A percentile compares a stretch with the other conserved stretches of the same genome.
Evolutionary conservation across 2,329 filamentous ascomycete species (phyloP).

Genomic region (Verticillium nonalfalfae): DNA sequence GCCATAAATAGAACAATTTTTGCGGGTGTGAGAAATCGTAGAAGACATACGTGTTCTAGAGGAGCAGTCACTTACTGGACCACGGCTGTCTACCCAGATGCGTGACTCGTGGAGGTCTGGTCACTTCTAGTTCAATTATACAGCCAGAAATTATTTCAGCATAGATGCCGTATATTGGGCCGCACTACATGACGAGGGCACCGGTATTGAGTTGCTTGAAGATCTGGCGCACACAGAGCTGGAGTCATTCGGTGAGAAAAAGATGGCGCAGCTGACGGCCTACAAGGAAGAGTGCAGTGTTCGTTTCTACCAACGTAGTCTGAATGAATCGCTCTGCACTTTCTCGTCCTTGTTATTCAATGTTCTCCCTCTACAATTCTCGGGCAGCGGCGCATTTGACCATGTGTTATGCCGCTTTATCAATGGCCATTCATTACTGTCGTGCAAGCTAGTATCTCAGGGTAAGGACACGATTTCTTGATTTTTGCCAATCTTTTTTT

Average conservation of each 20-base stretch:
- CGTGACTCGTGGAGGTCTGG: constrained; percentile 24
- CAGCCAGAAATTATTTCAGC: constrained; percentile 17
- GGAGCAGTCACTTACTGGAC: background rate
- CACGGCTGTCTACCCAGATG: constrained; percentile 19
- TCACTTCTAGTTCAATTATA: constrained; percentile 30
- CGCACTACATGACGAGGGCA: constrained; percentile 16
- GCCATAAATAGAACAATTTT: constrained; percentile 8
- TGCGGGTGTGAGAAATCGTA: constrained; percentile 5
- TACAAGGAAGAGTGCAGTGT: constrained; percentile 7
- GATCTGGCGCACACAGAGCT: constrained; percentile 16
- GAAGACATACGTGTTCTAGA: constrained; percentile 1
- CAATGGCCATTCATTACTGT: too few species aligned
- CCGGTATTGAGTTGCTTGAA: constrained; percentile 16
- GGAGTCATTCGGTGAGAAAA: constrained; percentile 16
- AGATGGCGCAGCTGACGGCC: constrained; percentile 21
- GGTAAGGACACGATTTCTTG: too few species aligned
- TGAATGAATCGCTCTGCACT: too few species aligned
- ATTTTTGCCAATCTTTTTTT: too few species aligned
- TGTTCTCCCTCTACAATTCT: too few species aligned
- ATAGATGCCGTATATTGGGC: constrained; percentile 25
- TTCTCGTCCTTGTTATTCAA: too few species aligned
- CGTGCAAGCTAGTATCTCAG: too few species aligned
- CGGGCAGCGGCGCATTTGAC: too few species aligned
- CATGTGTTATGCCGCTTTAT: too few species aligned
- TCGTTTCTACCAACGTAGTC: too few species aligned